A percentile compares a stretch with the other conserved stretches of the same genome.
These are phyloP conservation scores for Pyronema omphalodes DNA, from an alignment of 495 filamentous ascomycete species.

Conservation along the genomic window DNA sequence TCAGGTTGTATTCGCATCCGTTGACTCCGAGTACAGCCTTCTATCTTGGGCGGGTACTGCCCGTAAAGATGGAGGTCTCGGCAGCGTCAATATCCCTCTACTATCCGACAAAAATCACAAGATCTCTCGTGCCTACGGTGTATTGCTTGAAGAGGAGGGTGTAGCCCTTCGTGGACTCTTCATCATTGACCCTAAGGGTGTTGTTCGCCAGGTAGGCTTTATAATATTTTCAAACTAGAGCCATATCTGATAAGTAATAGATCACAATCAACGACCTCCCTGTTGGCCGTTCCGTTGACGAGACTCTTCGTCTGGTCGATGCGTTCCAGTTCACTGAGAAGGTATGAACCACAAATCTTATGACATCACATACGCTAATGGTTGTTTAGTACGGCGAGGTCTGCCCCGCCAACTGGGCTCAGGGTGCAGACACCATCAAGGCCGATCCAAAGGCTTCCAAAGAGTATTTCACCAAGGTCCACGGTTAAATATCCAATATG, in stretches of 20 bases:
- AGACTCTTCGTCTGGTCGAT: slow-evolving; percentile 38
- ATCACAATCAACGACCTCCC: slow-evolving; percentile 43
- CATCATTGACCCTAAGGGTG: slow-evolving; percentile 39
- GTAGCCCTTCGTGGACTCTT: slow-evolving; percentile 40
- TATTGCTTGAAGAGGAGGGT: slow-evolving; percentile 39
- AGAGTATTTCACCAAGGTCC: slow-evolving; percentile 29
- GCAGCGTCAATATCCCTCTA: slow-evolving; percentile 35
- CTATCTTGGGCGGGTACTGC: slow-evolving; percentile 35
- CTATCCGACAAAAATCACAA: slow-evolving; percentile 38
- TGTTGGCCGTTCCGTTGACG: slow-evolving; percentile 40
- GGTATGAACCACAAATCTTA: slow-evolving; percentile 4
- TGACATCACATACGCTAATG: slow-evolving; percentile 1
- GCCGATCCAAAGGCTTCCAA: slow-evolving; percentile 32
- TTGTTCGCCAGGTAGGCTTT: slow-evolving; percentile 29
- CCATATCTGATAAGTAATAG: slow-evolving; percentile 13
- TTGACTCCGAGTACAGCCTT: slow-evolving; percentile 35
- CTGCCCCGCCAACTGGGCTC: slow-evolving; percentile 39
- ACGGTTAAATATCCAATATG: slow-evolving; percentile 9
- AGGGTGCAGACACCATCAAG: slow-evolving; percentile 35
- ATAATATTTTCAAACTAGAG: neutral
- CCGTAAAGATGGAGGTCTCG: slow-evolving; percentile 36
- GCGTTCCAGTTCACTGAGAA: slow-evolving; percentile 44
- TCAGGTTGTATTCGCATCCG: slow-evolving; percentile 36
- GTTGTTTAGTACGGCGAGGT: slow-evolving; percentile 33
- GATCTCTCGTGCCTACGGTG: slow-evolving; percentile 36